Percentiles rank a stretch among this genome's conserved stretches.
These are phyloP conservation scores for Chaetoceros muelleri DNA, from an alignment of 108 stramenopile genomes.

Conservation along the genomic window DNA sequence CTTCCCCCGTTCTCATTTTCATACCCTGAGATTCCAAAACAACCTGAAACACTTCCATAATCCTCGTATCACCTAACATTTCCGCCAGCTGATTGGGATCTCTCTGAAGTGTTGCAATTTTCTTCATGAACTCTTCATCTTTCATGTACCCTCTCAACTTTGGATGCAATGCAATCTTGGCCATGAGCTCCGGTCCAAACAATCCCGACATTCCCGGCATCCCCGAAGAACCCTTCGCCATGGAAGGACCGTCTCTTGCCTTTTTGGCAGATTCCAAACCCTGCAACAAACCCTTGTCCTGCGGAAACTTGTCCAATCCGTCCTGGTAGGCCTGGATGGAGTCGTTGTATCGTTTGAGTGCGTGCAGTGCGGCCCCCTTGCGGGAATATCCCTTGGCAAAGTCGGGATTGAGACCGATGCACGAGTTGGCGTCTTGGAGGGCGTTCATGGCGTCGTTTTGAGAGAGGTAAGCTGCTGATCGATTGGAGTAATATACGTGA, in stretches of 20 bases:
- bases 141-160: conserved; percentile 79
- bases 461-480: conserved; percentile 93
- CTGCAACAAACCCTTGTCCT: conserved; percentile 75
- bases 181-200: conserved; percentile 86
- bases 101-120: conserved; percentile 75
- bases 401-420: conserved; percentile 79
- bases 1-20: conserved; percentile 53
- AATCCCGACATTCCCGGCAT: conserved; percentile 39
- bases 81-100: conserved; percentile 80
- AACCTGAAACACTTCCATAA: conserved; percentile 78
- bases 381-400: conserved; percentile 91
- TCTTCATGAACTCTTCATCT: conserved; percentile 88
- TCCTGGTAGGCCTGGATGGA: conserved; percentile 88
- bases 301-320: conserved; percentile 83
- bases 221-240: conserved; percentile 15
- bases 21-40: conserved; percentile 57
- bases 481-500: conserved; percentile 93
- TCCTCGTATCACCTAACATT: conserved; percentile 80
- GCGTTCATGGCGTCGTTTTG: conserved; percentile 88
- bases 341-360: conserved; percentile 91
- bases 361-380: conserved; percentile 92
- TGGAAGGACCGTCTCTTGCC: conserved; percentile 68
- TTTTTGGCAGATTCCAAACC: conserved; percentile 82
- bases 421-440: conserved; percentile 90
- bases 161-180: conserved; percentile 85